phyloP scores from a whole-genome alignment of 768 basidiomycete species.

The Porpolomopsis calyptriformis region DNA sequence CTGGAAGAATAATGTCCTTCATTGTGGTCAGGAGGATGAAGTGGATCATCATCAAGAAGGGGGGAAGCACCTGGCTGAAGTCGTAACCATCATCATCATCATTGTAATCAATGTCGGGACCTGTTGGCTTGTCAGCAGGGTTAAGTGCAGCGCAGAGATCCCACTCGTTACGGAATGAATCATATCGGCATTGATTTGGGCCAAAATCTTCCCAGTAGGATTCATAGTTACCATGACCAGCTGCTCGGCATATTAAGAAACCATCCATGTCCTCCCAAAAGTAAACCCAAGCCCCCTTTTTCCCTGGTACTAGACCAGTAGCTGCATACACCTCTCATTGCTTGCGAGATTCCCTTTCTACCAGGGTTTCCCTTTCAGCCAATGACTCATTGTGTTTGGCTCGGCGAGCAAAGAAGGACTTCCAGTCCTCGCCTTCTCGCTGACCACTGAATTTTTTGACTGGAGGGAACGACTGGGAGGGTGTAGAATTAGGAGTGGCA shows the following conservation, averaged over 20 bases:
- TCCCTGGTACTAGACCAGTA: conserved; percentile 13
- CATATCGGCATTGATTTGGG: conserved; percentile 10
- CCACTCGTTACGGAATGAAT: conserved; percentile 15
- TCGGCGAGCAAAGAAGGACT: conserved; percentile 4
- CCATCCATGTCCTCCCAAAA: conserved; percentile 16
- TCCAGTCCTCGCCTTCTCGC: conserved; percentile 1
- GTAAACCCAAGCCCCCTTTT: conserved; percentile 14
- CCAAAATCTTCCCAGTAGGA: too few relatives aligned
- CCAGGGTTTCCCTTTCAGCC: background rate
- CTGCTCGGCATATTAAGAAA: conserved; percentile 12
- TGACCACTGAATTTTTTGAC: conserved; percentile 3
- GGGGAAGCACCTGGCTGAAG: background rate
- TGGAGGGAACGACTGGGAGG: background rate
- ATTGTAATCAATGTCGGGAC: conserved; percentile 4
- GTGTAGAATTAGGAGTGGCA: background rate
- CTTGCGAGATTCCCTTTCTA: background rate
- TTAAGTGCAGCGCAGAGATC: conserved; percentile 13
- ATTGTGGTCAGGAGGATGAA: background rate
- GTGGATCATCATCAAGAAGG: background rate
- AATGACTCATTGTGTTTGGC: background rate
- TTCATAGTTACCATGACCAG: conserved; percentile 12
- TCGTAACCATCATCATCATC: conserved; percentile 5
- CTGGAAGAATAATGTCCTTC: background rate
- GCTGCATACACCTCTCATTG: conserved; percentile 9
- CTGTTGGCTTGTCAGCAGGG: conserved; percentile 6